Evolutionary conservation across 1,284 basidiomycete genomes (phyloP), one percentile per base, ranked within the genome.

Genomic region (Vanrija sp.): DNA sequence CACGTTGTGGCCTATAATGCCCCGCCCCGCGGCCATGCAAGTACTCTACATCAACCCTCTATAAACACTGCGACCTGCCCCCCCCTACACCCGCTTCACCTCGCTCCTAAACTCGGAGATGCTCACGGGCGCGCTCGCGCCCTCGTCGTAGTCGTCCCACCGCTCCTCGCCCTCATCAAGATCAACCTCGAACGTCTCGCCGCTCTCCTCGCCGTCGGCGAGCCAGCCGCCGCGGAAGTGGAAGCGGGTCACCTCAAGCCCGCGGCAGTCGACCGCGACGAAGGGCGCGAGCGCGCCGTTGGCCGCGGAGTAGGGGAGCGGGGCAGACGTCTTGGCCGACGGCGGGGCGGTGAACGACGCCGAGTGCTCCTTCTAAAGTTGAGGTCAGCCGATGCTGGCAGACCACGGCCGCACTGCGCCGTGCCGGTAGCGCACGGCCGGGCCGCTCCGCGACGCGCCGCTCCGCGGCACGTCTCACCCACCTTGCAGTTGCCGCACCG

Each of bases 71-170:
- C 28, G 28, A 10, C 21, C 28, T 28, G 28, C 28, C 28, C 14
- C 10, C 10, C 12, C 21, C 52, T 54, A 71, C 19, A 61, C 50
- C 38, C 70, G 59, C 55, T 65, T 61, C 50, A 76, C 68, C 62
- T 67, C 68, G 28, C 63, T 55, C 55, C 64, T 59, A 38, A 75
- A 58, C 60, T 75, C 74, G 52, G 66, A 68, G 3, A 75, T 60
- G 3, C 68, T 68, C 12, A 76, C 71, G 6, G 73, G 64, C 50
- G 49, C 57, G 8, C 61, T 66, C 2, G 63, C 65, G 42, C 64
- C 64, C 61, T 76, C 75, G 60, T 77, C 75, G 54, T 77, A 77
- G 63, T 77, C 75, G 58, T 77, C 75, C 74, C 74, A 77, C 38
- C 75, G 49, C 19, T 68, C 75, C 51, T 76, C 73, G 43, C 66